These are phyloP conservation scores for Fusarium redolens DNA, from an alignment of 2,329 filamentous ascomycete genomes.

Conservation along the genomic window DNA sequence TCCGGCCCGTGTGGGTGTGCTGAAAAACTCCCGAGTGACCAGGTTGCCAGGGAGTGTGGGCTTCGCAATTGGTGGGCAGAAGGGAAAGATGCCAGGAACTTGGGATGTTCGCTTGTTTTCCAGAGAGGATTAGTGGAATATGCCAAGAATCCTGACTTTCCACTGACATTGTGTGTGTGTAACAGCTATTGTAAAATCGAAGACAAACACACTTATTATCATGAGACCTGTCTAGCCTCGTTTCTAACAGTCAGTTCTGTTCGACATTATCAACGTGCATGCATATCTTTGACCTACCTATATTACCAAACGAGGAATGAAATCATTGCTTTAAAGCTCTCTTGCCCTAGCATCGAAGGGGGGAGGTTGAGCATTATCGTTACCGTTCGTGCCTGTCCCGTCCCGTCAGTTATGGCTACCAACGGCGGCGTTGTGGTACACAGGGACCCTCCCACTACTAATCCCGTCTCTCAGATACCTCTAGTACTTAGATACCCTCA, in stretches of 20 bases:
- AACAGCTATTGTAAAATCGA: conserved; percentile 13
- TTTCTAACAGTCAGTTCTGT: neutral
- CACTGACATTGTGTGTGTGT: conserved; percentile 11
- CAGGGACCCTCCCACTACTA: neutral
- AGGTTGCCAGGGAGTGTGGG: conserved; percentile 23
- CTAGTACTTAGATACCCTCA: neutral
- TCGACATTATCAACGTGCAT: neutral
- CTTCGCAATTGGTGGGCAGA: neutral
- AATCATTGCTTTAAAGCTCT: neutral
- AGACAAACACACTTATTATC: conserved; percentile 8
- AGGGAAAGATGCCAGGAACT: conserved; percentile 28
- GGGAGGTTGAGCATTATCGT: neutral
- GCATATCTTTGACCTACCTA: neutral
- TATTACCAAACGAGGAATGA: neutral
- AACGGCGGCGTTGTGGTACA: neutral
- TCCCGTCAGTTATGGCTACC: conserved; percentile 14
- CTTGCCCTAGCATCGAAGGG: neutral
- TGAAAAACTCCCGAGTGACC: conserved; percentile 36
- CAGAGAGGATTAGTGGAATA: conserved; percentile 29
- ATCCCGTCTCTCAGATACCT: neutral
- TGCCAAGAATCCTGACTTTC: conserved; percentile 28
- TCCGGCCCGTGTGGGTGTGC: conserved; percentile 31
- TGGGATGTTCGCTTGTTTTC: conserved; percentile 23
- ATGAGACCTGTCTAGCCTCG: neutral
- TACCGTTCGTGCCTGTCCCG: conserved; percentile 1